Evolutionary conservation across 2,329 filamentous ascomycete species (phyloP).

Genomic region (Hirsutella minnesotensis): DNA sequence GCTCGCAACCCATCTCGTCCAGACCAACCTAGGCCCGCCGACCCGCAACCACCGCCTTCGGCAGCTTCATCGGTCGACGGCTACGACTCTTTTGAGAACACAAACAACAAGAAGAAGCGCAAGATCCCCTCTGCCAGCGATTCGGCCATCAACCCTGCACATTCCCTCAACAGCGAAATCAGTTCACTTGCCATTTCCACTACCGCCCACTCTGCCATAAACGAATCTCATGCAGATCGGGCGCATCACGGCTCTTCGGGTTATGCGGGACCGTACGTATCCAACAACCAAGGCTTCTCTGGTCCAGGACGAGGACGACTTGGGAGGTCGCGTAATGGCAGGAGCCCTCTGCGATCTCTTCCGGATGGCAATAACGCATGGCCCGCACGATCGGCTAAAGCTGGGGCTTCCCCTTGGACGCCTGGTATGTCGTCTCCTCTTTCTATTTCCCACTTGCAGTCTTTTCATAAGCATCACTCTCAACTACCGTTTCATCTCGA

Average conservation of each 20-base stretch:
- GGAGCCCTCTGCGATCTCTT: slow-evolving; percentile 50
- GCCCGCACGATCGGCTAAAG: slow-evolving; percentile 35
- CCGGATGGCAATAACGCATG: slow-evolving; percentile 47
- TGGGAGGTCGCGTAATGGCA: slow-evolving; percentile 51
- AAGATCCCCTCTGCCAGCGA: slow-evolving; percentile 90
- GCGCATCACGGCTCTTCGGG: slow-evolving; percentile 9
- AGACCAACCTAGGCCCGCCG: slow-evolving; percentile 31
- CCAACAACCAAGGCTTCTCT: slow-evolving; percentile 51
- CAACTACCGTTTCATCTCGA: neutral
- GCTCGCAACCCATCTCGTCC: slow-evolving; percentile 30
- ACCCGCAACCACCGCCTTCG: slow-evolving; percentile 49
- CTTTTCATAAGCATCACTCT: neutral
- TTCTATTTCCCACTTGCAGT: neutral
- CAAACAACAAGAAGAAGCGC: slow-evolving; percentile 98
- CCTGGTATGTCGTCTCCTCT: slow-evolving; percentile 28
- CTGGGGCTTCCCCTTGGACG: slow-evolving; percentile 31
- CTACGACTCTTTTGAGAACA: slow-evolving; percentile 96
- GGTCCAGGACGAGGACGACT: slow-evolving; percentile 77
- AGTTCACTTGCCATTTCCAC: slow-evolving; percentile 20
- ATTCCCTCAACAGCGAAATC: slow-evolving; percentile 27
- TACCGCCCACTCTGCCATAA: slow-evolving; percentile 9
- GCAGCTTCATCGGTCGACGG: slow-evolving; percentile 66
- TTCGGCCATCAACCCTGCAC: slow-evolving; percentile 34
- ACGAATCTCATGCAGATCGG: slow-evolving; percentile 19
- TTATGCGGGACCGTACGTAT: slow-evolving; percentile 36